A percentile compares a stretch with the other conserved stretches of the same genome.
phyloP scores from a whole-genome alignment of 2,329 filamentous ascomycete genomes.

The Ophiostoma australiae region DNA sequence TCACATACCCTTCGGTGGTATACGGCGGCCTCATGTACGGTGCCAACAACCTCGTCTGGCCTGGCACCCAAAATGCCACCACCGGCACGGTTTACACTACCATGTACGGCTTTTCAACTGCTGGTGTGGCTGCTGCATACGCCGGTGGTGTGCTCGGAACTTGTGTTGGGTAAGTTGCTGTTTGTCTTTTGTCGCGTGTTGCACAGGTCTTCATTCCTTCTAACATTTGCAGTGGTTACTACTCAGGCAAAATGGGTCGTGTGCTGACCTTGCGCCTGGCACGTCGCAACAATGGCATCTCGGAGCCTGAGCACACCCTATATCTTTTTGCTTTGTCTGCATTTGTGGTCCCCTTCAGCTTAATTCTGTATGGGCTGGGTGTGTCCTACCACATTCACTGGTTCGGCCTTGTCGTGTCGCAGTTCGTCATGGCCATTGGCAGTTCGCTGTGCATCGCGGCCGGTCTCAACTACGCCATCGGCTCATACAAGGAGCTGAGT shows the following conservation, averaged over 20 bases:
- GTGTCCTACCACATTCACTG: constrained; percentile 40
- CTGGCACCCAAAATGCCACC: constrained; percentile 21
- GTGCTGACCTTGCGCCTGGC: constrained; percentile 34
- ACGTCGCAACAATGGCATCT: constrained; percentile 39
- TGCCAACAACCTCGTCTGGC: constrained; percentile 27
- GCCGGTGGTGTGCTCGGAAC: constrained; percentile 13
- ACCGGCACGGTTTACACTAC: constrained; percentile 15
- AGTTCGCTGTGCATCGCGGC: constrained; percentile 33
- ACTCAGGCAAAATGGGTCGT: constrained; percentile 29
- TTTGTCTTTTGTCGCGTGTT: constrained; percentile 13
- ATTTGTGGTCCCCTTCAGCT: constrained; percentile 32
- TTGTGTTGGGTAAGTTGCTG: constrained; percentile 12
- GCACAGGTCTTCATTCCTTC: constrained; percentile 25
- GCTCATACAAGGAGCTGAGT: constrained; percentile 37
- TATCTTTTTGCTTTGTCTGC: constrained; percentile 31
- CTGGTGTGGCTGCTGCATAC: constrained; percentile 28
- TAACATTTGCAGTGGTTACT: constrained; percentile 26
- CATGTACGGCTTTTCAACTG: constrained; percentile 29
- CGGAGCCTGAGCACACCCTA: constrained; percentile 33
- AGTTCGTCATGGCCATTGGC: constrained; percentile 38
- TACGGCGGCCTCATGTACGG: constrained; percentile 31
- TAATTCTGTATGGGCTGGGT: constrained; percentile 48
- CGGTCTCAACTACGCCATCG: constrained; percentile 40
- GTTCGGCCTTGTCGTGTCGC: constrained; percentile 39
- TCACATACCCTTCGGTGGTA: constrained; percentile 28